Evolutionary conservation across 1,139 yeast species (phyloP).

Genomic region (Hansenula anomala): DNA sequence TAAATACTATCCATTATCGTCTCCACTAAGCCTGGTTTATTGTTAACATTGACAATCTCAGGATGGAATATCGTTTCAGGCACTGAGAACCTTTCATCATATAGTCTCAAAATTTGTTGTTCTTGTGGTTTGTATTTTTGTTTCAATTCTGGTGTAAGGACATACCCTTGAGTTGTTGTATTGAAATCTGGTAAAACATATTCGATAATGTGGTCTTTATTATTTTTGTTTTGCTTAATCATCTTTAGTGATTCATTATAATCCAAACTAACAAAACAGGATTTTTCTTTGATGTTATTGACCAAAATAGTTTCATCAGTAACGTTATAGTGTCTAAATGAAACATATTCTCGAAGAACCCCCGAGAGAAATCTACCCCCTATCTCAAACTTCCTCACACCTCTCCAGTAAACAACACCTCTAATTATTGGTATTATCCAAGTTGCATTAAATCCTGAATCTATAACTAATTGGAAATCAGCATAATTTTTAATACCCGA

Average conservation of each 20-base stretch:
- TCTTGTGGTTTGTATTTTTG: slow-evolving; percentile 34
- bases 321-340: slow-evolving; percentile 90
- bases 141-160: slow-evolving; percentile 34
- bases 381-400: slow-evolving; percentile 60
- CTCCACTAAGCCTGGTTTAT: slow-evolving; percentile 68
- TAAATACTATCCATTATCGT: slow-evolving; percentile 67
- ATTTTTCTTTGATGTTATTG: slow-evolving; percentile 78
- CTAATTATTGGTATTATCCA: slow-evolving; percentile 83
- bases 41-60: slow-evolving; percentile 69
- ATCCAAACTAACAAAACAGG: slow-evolving; percentile 69
- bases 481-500: slow-evolving; percentile 24
- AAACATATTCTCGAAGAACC: slow-evolving; percentile 72
- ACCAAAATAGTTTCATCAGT: slow-evolving; percentile 85
- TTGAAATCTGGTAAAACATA: slow-evolving; percentile 87
- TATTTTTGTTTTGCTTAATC: slow-evolving; percentile 22
- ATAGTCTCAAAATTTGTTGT: slow-evolving; percentile 60
- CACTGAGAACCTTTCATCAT: slow-evolving; percentile 80
- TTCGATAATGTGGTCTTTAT: slow-evolving; percentile 40
- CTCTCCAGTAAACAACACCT: slow-evolving; percentile 76
- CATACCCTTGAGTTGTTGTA: slow-evolving; percentile 68
- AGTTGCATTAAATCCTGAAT: slow-evolving; percentile 84
- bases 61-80: slow-evolving; percentile 91
- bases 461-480: slow-evolving; percentile 78
- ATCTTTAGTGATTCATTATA: slow-evolving; percentile 53
- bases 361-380: slow-evolving; percentile 89